phyloP scores from a whole-genome alignment of 202 grass and related monocot species.

The Eragrostis tef region DNA sequence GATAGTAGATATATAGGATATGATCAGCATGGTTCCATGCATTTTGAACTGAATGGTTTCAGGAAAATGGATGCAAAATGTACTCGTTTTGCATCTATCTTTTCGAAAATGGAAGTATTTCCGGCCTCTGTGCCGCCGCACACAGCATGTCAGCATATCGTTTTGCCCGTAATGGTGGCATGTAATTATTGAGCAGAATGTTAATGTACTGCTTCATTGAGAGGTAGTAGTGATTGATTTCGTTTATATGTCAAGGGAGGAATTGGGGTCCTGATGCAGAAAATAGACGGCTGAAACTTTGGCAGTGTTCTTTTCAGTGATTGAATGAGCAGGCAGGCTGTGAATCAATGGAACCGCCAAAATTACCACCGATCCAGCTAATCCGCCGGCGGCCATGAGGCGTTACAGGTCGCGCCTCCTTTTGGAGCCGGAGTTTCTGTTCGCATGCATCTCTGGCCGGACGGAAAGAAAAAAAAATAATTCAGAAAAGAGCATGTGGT shows the following conservation, averaged over 20 bases:
- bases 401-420: not conserved
- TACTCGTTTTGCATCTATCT: not conserved
- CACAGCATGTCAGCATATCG: too few relatives aligned
- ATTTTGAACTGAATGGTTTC: not conserved
- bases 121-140: too few relatives aligned
- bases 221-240: not conserved
- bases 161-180: not conserved
- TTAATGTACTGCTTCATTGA: not conserved
- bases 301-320: not conserved
- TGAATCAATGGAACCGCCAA: conserved; percentile 22
- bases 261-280: too few relatives aligned
- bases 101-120: too few relatives aligned
- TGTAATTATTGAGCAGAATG: not conserved
- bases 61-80: not conserved
- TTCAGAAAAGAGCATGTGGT: not conserved
- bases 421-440: not conserved
- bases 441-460: not conserved
- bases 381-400: not conserved
- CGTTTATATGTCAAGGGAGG: not conserved
- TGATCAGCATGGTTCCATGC: too few relatives aligned
- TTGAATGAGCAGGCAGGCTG: conserved; percentile 13
- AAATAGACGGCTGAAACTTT: not conserved
- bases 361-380: not conserved
- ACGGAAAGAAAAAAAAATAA: not conserved
- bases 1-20: too few relatives aligned